Base-by-base conservation (phyloP, 139 green algal genomes). In the Picochlorum sp. region DNA sequence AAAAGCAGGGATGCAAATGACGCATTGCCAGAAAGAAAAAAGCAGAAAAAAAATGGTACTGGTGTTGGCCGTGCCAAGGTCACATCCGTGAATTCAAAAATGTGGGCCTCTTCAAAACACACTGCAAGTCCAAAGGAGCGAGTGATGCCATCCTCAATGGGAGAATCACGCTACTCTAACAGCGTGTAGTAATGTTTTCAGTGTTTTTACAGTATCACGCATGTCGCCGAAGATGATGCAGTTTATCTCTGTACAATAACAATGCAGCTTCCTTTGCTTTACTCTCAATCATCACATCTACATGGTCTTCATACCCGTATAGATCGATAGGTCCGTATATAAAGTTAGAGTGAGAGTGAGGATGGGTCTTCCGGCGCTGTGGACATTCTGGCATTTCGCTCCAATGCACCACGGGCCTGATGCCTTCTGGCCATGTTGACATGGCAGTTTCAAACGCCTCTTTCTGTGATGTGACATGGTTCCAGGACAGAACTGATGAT, bases 231-330 rank as follows among this genome's bases (percentile, higher is more conserved):
- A 18, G 20, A 59, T 41, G 11, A 20, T 21, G 26, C 0, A 16
- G 10, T 38, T 14, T 16, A 56, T 66, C 60, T 55, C 60, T 66
- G 10, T 66, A 66, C 8, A 66, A 45, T 63, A 85, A 70, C 62
- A 87, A 61, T n/a, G 76, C 61, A 20, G 66, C 71, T 77, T 87
- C 81, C 62, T 81, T 84, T 15, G 61, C 74, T 73, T 87, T 87
- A 59, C 66, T 64, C 73, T 87, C 81, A 37, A 80, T 73, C 74
- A 87, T 87, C 41, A 87, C 63, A 52, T 78, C 77, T 10, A 83
- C 68, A 45, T 85, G 34, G 4, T 54, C 28, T 63, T 81, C 75
- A 55, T 66, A 20, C 21, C 79, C 73, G 51, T 72, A 78, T 66
- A 86, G 58, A 34, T 80, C 55, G 50, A 90, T 81, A 18, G 82